phyloP scores from a whole-genome alignment of 805 yeast genomes.

The Metschnikowia henanensis region DNA sequence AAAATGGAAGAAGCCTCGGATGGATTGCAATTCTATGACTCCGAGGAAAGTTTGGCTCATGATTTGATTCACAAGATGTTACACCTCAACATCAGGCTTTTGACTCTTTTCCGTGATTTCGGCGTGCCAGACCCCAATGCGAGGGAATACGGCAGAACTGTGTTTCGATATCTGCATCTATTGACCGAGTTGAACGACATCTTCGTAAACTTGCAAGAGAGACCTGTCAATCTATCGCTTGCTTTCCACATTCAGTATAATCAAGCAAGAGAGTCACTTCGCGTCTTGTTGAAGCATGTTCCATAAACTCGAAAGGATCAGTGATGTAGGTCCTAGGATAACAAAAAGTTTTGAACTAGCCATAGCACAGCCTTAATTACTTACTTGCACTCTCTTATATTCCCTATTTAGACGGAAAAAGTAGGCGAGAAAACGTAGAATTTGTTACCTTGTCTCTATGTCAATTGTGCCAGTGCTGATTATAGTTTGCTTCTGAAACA shows the following conservation, averaged over 20 bases:
- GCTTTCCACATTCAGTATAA: background rate
- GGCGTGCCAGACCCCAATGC: background rate
- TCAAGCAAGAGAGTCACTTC: background rate
- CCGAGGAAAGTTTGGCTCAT: background rate
- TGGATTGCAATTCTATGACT: background rate
- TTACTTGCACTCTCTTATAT: too few species aligned
- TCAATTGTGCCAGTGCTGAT: too few species aligned
- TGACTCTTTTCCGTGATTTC: background rate
- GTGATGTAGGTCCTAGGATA: too few species aligned
- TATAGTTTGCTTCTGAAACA: too few species aligned
- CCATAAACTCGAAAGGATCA: background rate
- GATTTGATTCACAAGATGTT: background rate
- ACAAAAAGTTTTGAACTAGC: too few species aligned
- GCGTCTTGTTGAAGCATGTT: background rate
- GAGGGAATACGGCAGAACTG: background rate
- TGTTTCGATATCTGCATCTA: background rate
- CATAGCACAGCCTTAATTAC: too few species aligned
- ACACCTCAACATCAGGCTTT: constrained; percentile 6
- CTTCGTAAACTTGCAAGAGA: background rate
- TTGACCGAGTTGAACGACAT: background rate
- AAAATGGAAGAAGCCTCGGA: background rate
- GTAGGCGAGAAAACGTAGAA: too few species aligned
- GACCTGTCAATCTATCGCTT: background rate
- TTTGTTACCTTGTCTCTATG: too few species aligned
- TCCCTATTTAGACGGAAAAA: too few species aligned